phyloP scores from a whole-genome alignment of 495 filamentous ascomycete genomes.

The Neurospora africana region DNA sequence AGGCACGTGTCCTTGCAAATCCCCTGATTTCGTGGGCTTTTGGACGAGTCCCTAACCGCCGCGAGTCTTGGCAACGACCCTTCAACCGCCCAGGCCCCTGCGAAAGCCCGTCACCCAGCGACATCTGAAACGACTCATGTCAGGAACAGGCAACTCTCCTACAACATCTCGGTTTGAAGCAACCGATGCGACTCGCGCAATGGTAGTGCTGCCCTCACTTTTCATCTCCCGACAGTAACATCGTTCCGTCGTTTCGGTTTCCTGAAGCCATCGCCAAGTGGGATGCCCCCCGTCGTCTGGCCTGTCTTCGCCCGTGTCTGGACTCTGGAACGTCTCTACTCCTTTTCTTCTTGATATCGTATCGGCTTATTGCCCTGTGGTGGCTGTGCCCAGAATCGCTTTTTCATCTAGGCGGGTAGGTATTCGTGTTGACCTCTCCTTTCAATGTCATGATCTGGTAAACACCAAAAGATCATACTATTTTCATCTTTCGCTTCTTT shows the following conservation, averaged over 20 bases:
- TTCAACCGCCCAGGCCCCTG: neutral
- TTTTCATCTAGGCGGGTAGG: neutral
- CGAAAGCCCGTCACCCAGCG: slow-evolving; percentile 16
- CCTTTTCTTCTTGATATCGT: neutral
- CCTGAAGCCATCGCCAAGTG: slow-evolving; percentile 11
- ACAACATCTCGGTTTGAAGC: slow-evolving; percentile 9
- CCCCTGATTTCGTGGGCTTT: neutral
- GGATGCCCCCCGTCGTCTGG: slow-evolving; percentile 15
- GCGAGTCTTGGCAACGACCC: neutral
- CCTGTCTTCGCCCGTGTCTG: slow-evolving; percentile 8
- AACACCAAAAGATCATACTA: slow-evolving; percentile 10
- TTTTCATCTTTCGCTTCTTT: slow-evolving; percentile 25
- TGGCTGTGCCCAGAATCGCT: slow-evolving; percentile 4
- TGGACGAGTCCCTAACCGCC: neutral
- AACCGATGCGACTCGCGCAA: neutral
- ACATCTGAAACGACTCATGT: slow-evolving; percentile 33
- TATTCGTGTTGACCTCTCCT: neutral
- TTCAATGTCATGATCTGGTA: slow-evolving; percentile 9
- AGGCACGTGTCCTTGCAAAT: neutral
- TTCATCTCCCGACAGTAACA: neutral
- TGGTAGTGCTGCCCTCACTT: neutral
- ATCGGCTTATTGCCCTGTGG: slow-evolving; percentile 1
- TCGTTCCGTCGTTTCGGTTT: neutral
- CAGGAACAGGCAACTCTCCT: slow-evolving; percentile 23
- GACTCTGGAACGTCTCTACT: neutral